Evolutionary conservation across 306 rosid species (phyloP).

Genomic region (Begonia masoniana): DNA sequence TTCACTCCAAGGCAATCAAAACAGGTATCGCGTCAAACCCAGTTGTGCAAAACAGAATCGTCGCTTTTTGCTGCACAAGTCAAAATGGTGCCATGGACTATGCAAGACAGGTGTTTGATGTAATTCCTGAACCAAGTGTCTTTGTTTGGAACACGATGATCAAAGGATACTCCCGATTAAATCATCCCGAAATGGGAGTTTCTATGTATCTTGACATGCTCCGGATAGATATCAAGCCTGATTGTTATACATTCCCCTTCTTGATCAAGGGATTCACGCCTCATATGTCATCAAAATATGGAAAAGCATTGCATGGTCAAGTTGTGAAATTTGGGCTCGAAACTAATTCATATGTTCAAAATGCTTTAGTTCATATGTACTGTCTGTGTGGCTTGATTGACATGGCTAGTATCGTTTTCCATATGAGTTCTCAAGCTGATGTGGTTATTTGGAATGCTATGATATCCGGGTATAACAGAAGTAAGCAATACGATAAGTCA

Average conservation of each 20-base stretch:
- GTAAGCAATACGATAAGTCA: slow-evolving; percentile 42
- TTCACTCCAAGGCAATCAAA: slow-evolving; percentile 45
- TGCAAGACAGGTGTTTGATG: slow-evolving; percentile 57
- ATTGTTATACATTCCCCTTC: slow-evolving; percentile 61
- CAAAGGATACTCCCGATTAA: slow-evolving; percentile 50
- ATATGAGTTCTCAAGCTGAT: slow-evolving; percentile 38
- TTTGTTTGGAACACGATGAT: slow-evolving; percentile 69
- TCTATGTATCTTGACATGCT: slow-evolving; percentile 51
- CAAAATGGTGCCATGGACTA: slow-evolving; percentile 41
- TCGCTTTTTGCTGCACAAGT: slow-evolving; percentile 29
- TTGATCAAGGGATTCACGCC: slow-evolving; percentile 51
- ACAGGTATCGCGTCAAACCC: slow-evolving; percentile 33
- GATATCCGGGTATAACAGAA: slow-evolving; percentile 65
- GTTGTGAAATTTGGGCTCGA: slow-evolving; percentile 52
- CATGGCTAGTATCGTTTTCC: slow-evolving; percentile 46
- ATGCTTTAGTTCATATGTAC: slow-evolving; percentile 55
- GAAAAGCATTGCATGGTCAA: slow-evolving; percentile 48
- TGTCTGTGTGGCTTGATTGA: slow-evolving; percentile 40
- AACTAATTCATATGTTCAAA: slow-evolving; percentile 57
- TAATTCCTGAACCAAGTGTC: slow-evolving; percentile 44
- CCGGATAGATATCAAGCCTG: slow-evolving; percentile 35
- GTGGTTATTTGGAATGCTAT: slow-evolving; percentile 69
- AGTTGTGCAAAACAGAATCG: slow-evolving; percentile 22
- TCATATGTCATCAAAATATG: slow-evolving; percentile 24
- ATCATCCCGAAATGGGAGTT: slow-evolving; percentile 32